Evolutionary conservation across 257 asterid species (phyloP).

Genomic region (Verbena officinalis): DNA sequence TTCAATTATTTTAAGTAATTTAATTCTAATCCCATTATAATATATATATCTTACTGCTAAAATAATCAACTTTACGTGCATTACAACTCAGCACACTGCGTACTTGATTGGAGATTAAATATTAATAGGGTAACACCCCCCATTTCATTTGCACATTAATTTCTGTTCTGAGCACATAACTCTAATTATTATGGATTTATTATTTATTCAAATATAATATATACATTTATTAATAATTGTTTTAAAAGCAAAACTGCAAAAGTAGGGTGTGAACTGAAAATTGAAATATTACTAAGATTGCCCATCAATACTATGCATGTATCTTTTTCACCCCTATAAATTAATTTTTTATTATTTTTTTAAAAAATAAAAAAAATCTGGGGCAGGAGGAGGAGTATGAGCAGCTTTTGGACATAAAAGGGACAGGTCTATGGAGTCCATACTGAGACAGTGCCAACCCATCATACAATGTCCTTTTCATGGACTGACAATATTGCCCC

Average conservation of each 20-base stretch:
- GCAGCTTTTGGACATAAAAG: constrained; percentile 63
- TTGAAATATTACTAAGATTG: no score
- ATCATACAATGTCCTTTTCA: constrained; percentile 57
- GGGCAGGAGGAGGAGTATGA: constrained; percentile 36
- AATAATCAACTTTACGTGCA: constrained; percentile 54
- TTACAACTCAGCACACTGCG: constrained; percentile 49
- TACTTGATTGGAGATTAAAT: constrained; percentile 34
- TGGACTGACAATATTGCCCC: constrained; percentile 40
- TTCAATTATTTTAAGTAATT: constrained; percentile 27
- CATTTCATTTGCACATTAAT: constrained; percentile 32
- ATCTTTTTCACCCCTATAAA: no score
- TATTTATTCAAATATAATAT: background rate
- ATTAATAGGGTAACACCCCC: constrained; percentile 8
- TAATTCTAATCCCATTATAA: constrained; percentile 23
- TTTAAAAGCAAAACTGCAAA: background rate
- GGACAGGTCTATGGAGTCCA: constrained; percentile 49
- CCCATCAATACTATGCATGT: no score
- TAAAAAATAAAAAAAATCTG: background rate
- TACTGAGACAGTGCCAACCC: constrained; percentile 55
- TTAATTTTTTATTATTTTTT: background rate
- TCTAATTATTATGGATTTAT: background rate
- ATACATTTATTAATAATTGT: background rate
- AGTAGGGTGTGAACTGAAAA: background rate
- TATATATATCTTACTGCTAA: constrained; percentile 35
- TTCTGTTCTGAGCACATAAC: constrained; percentile 23